phyloP scores from a whole-genome alignment of 2,329 filamentous ascomycete species.

The Cytospora paraplurivora region DNA sequence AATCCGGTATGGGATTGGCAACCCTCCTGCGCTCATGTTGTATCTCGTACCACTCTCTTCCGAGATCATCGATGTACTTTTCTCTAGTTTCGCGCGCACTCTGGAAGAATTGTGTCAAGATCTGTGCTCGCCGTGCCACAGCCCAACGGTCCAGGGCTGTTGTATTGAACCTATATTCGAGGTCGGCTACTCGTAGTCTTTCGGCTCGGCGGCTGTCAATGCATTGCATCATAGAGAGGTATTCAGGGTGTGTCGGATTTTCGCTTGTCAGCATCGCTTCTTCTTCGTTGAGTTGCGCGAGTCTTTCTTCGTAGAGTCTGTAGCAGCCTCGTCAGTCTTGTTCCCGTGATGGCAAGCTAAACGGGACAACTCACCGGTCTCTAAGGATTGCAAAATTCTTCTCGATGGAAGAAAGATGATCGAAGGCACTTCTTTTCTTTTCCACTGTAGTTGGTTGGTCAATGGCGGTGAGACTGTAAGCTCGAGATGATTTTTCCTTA shows the following conservation, averaged over 20 bases:
- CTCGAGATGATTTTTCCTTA: conserved; percentile 40
- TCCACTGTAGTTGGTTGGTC: conserved; percentile 58
- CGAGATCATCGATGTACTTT: conserved; percentile 74
- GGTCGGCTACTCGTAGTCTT: conserved; percentile 75
- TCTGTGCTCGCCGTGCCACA: conserved; percentile 79
- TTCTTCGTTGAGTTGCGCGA: conserved; percentile 76
- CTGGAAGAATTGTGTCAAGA: conserved; percentile 90
- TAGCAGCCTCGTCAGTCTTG: conserved; percentile 9
- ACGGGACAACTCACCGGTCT: conserved; percentile 60
- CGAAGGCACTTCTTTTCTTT: conserved; percentile 77
- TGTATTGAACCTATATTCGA: conserved; percentile 72
- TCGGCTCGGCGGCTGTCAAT: conserved; percentile 81
- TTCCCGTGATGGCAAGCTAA: not conserved
- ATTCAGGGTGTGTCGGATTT: conserved; percentile 82
- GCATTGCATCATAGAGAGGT: conserved; percentile 84
- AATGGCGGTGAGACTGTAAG: conserved; percentile 31
- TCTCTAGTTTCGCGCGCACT: conserved; percentile 82
- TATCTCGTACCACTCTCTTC: conserved; percentile 89
- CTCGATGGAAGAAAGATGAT: conserved; percentile 78
- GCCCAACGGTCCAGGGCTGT: conserved; percentile 73
- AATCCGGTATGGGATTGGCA: conserved; percentile 79
- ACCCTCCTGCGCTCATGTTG: conserved; percentile 75
- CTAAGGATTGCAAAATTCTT: conserved; percentile 85
- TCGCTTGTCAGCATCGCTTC: conserved; percentile 62
- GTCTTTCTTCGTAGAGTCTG: conserved; percentile 85